Evolutionary conservation across 1,139 yeast species (phyloP).

Genomic region (Suhomyces kunorum): DNA sequence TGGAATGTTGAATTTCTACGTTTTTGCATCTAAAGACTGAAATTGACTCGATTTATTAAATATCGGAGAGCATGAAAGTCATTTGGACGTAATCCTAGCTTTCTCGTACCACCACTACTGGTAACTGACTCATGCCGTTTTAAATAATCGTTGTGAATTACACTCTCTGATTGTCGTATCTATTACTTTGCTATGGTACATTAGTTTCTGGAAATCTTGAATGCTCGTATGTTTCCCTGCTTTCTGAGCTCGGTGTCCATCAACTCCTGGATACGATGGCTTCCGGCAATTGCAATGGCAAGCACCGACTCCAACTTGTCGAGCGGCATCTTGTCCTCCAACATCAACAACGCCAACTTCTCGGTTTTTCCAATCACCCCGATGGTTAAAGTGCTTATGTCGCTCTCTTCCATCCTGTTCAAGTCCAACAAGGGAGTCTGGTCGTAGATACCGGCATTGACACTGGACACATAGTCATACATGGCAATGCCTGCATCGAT

Average conservation of each 20-base stretch:
- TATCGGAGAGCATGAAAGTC: no score
- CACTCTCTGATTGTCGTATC: background rate
- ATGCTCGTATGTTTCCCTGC: slow-evolving; percentile 56
- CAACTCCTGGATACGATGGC: slow-evolving; percentile 74
- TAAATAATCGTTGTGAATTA: no score
- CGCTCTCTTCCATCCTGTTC: slow-evolving; percentile 78
- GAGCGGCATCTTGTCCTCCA: slow-evolving; percentile 84
- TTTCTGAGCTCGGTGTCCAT: slow-evolving; percentile 84
- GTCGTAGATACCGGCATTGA: slow-evolving; percentile 78
- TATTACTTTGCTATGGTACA: slow-evolving; percentile 13
- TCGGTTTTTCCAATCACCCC: slow-evolving; percentile 85
- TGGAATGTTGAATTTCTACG: background rate
- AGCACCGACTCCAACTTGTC: slow-evolving; percentile 76
- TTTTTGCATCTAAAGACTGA: no score
- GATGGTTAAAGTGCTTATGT: slow-evolving; percentile 75
- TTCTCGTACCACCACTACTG: no score
- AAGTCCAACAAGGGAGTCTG: slow-evolving; percentile 78
- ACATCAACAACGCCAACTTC: slow-evolving; percentile 68
- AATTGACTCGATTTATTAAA: no score
- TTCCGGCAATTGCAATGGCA: slow-evolving; percentile 89
- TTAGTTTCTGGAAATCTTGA: slow-evolving; percentile 22
- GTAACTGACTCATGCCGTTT: no score
- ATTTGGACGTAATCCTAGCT: no score
- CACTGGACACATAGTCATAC: slow-evolving; percentile 85
- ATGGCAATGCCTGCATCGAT: slow-evolving; percentile 95